Base-by-base conservation (phyloP, 129 eudicot genomes). In the Lonicera japonica region DNA sequence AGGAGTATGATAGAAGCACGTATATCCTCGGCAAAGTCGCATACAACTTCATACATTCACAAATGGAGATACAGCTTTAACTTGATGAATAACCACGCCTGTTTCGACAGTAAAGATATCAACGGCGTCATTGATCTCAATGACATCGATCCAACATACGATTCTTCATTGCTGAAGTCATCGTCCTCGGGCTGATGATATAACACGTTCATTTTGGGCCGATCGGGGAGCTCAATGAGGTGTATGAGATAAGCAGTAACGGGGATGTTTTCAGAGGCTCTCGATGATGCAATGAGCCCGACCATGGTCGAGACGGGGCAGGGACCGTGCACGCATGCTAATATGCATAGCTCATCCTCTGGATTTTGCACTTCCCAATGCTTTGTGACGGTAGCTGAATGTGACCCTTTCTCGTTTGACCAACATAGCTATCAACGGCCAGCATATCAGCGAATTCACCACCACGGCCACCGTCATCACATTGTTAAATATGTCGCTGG, bases 241-340 rank as follows among this genome's bases (percentile, higher is more conserved):
- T 92, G 98, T 84, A 85, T 79, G 24, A 84, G 25, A 72, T 92
- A 92, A 11, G 98, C 91, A 16, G 91, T 77, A 17, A 92, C 70
- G 13, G 95, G 82, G 23, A 84, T 76, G 4, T 72, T 58, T 17
- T 75, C 89, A 18, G 86, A 69, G 54, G 96, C 89, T 69, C 86
- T 66, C 51, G 80, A 68, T 8, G 91, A 70, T 24, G 90, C 86
- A 51, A 92, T 72, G 39, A 92, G 77, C 25, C 78, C 79, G 19
- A 85, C 84, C 86, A 84, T 80, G 22, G 86, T 77, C 39, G 84
- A 67, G 22, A 92, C 96, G 12, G 87, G 82, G 34, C 95, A 96
- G 38, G 91, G 91, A 34, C 80, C 74, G 51, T 87, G 84, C 16
- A 92, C 96, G 59, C 96, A 87, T 5, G 95, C 77, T 21, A 87